Evolutionary conservation across 2,329 filamentous ascomycete species (phyloP), one percentile per base, ranked within the genome.

Genomic region (Ophiostoma sp.): DNA sequence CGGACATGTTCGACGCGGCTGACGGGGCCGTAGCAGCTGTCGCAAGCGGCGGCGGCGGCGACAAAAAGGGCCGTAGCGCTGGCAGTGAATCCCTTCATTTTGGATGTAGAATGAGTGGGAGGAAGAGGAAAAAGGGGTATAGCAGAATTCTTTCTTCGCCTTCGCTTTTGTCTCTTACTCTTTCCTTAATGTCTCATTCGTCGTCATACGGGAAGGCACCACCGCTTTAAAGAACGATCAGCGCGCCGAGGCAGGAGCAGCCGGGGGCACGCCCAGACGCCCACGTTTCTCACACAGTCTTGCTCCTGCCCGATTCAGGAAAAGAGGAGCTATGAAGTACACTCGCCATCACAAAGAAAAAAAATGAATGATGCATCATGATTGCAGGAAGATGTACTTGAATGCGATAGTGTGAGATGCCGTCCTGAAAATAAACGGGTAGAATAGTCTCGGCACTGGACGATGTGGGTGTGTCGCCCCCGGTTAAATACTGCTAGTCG

Each of bases 21-120:
- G n/a, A 78, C 76, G 28, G 84, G 83, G 1, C 83, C 83, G 70
- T 83, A 84, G 78, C 84, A 86, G 66, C 78, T 79, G 68, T 80
- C 81, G 75, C 84, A 86, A 42, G 82, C 83, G 19, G 79, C 68
- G n/a, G 76, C 76, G 72, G 69, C 72, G 22, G 76, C 73, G n/a
- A 77, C 45, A 19, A 75, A 70, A 2, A 74, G 71, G 5, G 71
- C 73, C 33, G 66, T 48, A 22, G 55, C 57, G 31, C 45, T 15
- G 28, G 59, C 70, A 7, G 48, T 4, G 19, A 73, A 52, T 25
- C 50, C 48, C 39, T 69, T 69, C 71, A 73, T 72, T 39, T 22
- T 72, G 33, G 31, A 42, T 12, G 42, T 2, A 45, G 42, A 52
- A 57, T 17, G n/a, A 15, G 12, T n/a, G 4, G 31, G 2, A 50